Evolutionary conservation across 345 rosid genomes (phyloP), one percentile per base, ranked within the genome.

Genomic region (Hibiscus mutabilis): DNA sequence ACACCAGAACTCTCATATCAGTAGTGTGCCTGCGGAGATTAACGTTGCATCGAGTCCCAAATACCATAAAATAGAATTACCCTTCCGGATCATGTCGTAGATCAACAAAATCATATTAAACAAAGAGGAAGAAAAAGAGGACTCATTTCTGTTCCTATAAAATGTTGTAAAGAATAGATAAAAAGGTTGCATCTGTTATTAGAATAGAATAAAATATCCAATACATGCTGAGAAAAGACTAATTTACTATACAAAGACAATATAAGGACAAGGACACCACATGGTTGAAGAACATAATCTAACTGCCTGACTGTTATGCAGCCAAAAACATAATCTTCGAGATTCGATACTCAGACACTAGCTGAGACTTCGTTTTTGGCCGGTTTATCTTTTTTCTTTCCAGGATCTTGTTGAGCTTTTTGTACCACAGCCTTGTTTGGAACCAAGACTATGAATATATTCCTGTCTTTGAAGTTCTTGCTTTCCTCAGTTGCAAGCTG

Each of bases 401-500:
- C 70, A n/a, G 84, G 89, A 73, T 90, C 97, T 84, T 82, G 95
- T 83, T 82, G 95, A 49, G 85, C 76, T 88, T 86, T 90, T 78
- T 82, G 85, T 68, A 80, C 66, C 75, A 85, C 47, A 27, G 88
- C 89, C 75, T 94, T 94, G 73, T 90, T 91, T 29, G 98, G 97
- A 13, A 88, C 92, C 88, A 91, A 79, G 40, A 86, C 79, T 9
- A 94, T 88, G 80, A 86, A 90, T 64, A 91, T 76, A 79, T 85
- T 89, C 73, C 93, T 83, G 63, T 85, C 96, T 44, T 86, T 82
- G 75, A 91, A 90, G 75, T 75, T 94, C 81, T 90, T 90, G 84
- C 84, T 83, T 84, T 90, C 98, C 86, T 91, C 96, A 15, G 80
- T 85, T 40, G 96, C 98, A 72, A 87, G 95, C 98, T 91, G 83